phyloP scores from a whole-genome alignment of 768 basidiomycete genomes.

The Panellus pusillus region DNA sequence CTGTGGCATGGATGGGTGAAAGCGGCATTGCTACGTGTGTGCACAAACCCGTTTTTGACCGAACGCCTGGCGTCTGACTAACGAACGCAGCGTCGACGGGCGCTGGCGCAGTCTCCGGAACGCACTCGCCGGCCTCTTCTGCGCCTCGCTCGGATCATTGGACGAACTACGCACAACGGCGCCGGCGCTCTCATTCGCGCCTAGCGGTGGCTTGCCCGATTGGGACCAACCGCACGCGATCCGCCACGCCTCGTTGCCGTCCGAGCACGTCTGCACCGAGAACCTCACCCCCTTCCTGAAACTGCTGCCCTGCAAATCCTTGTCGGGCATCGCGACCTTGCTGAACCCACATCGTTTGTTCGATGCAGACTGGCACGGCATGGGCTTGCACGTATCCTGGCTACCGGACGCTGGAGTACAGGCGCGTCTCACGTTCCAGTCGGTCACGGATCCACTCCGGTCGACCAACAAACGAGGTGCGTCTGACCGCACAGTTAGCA shows the following conservation, averaged over 20 bases:
- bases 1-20: constrained; percentile 91
- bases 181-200: constrained; percentile 59
- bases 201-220: constrained; percentile 55
- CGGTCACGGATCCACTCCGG: constrained; percentile 78
- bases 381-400: constrained; percentile 77
- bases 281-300: constrained; percentile 96
- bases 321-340: constrained; percentile 79
- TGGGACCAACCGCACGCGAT: constrained; percentile 53
- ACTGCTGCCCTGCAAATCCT: constrained; percentile 88
- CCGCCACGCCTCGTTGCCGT: constrained; percentile 76
- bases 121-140: constrained; percentile 90
- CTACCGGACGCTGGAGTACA: constrained; percentile 56
- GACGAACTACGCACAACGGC: constrained; percentile 76
- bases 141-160: constrained; percentile 82
- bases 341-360: constrained; percentile 86
- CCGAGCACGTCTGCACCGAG: constrained; percentile 94
- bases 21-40: constrained; percentile 50
- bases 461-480: constrained; percentile 56
- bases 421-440: constrained; percentile 68
- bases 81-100: constrained; percentile 55
- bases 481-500: constrained; percentile 6
- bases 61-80: constrained; percentile 2
- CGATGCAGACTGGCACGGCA: constrained; percentile 90
- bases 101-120: constrained; percentile 88
- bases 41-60: background rate